Base-by-base conservation (phyloP, 441 rosid species). In the Croton laevigatus region DNA sequence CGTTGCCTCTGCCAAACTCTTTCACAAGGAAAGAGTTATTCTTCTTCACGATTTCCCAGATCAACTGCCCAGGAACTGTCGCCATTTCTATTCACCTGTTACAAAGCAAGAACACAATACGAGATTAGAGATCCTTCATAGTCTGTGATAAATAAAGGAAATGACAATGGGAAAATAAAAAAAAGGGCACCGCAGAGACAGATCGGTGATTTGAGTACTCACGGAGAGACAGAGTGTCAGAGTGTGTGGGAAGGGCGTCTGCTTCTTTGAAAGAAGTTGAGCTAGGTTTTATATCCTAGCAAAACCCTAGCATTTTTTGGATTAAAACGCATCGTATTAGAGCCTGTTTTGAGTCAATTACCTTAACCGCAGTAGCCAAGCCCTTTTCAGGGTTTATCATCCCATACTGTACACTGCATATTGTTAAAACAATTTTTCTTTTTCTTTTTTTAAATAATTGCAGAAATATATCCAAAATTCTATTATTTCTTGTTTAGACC, bases 41-140 rank as follows among this genome's bases (percentile, higher is more conserved):
- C 73, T 63, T 81, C 76, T 81, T 79, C 73, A 81, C 80, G 1
- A 79, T 75, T 73, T 83, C 87, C 84, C 83, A 83, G 34, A 79
- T 77, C 71, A 77, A 77, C 44, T 78, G 80, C 46, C 83, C 85
- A 27, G 81, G 79, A 5, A 83, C 77, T 46, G 85, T 71, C 16
- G 85, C 80, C 85, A 79, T 83, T 20, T 48, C 14, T 17, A 11
- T 6, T 27, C 37, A 52, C 57, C 57, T 52, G 20, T 52, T 52
- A 17, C 57, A 19, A n/a, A 52, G 17, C 3, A 46, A 11, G 16
- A 46, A 27, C 3, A 11, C 52, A 7, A 46, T 8, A 11, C 11
- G 16, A 46, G 52, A 46, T 46, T 16, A 14, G 17, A 27, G 32
- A 27, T 27, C 1, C 32, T 11, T 46, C 52, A 2, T 1, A 46